Base-by-base conservation (phyloP, 2,329 filamentous ascomycete genomes). In the Atkinsonella texensis region DNA sequence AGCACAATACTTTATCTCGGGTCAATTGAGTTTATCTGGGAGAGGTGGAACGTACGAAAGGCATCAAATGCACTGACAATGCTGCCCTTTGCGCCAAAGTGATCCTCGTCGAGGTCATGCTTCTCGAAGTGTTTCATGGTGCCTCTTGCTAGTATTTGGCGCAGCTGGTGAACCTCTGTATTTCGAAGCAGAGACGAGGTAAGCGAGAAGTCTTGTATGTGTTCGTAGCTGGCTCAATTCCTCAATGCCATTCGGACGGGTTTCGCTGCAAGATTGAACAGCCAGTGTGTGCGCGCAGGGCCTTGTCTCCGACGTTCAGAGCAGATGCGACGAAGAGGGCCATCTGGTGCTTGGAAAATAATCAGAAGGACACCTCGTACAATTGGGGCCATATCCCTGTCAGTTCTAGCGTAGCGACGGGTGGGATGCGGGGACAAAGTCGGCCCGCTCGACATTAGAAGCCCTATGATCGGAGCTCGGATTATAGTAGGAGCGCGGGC, bases 1-100 rank as follows among this genome's bases (percentile, higher is more conserved):
- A 38, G 35, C 5, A 28, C 35, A 38, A 13, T 15, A 7, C 11
- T 15, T 38, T 32, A 12, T 39, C 7, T 18, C 17, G n/a, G 28
- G 41, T 50, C 48, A 50, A 31, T 32, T 11, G 35, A 12, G 11
- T 3, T 40, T 15, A 13, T 42, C 15, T 40, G n/a, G 17, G 33
- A 40, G 49, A n/a, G 32, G 49, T 43, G 31, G 44, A 40, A 60
- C 87, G 65, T 80, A 95, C 89, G 91, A 68, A 98, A 98, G 58
- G 90, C 91, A 74, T 98, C 93, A 70, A 98, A 98, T 54, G 91
- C 89, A 68, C 84, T 84, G 62, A 95, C 81, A 53, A 84, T 79
- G 67, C 70, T 75, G 52, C 80, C 75, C 65, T 84, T 84, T 60
- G 87, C 83, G 63, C 80, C 86, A 71, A 95, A 95, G 57, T 80